These are phyloP conservation scores for Aspergillus sp. DNA, from an alignment of 2,329 filamentous ascomycete species.

Conservation along the genomic window DNA sequence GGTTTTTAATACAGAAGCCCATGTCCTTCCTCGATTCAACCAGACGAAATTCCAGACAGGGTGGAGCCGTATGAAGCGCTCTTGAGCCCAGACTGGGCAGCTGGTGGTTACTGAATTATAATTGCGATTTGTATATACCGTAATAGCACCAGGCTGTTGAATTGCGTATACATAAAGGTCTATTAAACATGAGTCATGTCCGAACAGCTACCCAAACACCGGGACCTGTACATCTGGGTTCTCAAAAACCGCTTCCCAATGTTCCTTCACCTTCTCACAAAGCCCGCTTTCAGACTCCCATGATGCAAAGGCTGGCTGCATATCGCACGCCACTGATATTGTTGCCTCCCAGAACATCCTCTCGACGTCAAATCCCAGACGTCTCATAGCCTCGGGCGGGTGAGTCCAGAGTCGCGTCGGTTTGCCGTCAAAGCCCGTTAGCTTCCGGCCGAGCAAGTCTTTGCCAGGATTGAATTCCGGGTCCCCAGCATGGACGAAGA, in stretches of 20 bases:
- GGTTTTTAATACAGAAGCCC: constrained; percentile 90
- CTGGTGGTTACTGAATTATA: neutral
- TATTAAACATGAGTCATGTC: neutral
- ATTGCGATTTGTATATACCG: neutral
- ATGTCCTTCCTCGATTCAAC: constrained; percentile 40
- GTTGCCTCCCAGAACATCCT: constrained; percentile 30
- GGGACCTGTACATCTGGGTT: constrained; percentile 7
- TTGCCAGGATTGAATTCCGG: constrained; percentile 30
- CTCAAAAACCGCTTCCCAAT: constrained; percentile 24
- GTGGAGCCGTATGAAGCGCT: constrained; percentile 4
- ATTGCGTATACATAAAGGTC: neutral
- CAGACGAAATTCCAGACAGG: constrained; percentile 3
- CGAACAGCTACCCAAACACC: constrained; percentile 9
- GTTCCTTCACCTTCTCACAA: constrained; percentile 13
- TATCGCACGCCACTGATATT: constrained; percentile 23
- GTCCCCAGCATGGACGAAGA: constrained; percentile 33
- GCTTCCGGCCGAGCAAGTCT: constrained; percentile 22
- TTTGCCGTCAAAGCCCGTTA: constrained; percentile 20
- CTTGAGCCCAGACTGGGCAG: neutral
- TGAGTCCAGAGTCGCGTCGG: constrained; percentile 24
- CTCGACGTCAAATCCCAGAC: constrained; percentile 33
- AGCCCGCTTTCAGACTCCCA: constrained; percentile 21
- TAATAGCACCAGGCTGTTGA: neutral
- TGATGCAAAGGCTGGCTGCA: constrained; percentile 23
- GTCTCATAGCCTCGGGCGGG: constrained; percentile 20